Evolutionary conservation across 345 rosid genomes (phyloP), one percentile per base, ranked within the genome.

Genomic region (Iberis pinnata): DNA sequence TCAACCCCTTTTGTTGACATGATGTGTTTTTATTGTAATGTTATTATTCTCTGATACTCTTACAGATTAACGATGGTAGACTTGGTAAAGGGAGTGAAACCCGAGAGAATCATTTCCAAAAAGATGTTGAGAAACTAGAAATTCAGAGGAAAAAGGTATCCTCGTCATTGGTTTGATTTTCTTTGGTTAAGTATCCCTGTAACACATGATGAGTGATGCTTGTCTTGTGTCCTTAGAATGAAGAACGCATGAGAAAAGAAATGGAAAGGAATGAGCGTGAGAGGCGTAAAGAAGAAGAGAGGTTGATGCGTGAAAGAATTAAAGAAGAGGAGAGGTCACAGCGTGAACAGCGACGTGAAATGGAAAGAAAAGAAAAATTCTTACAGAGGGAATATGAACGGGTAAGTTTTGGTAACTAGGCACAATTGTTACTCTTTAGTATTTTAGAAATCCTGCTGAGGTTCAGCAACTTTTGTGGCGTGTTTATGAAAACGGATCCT

Each of bases 251-350:
- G 74, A 82, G 14, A 73, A 93, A 82, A 72, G 99, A 86, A 65
- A 86, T 86, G 86, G 95, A 93, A 73, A 88, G 75, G 72, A 76
- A 48, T 45, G 97, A 84, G 52, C 99, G 97, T 65, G 99, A 93
- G 76, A 84, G 92, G 75, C 73, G 84, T 60, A 93, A 93, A 56
- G 97, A 93, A 75, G 96, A 88, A 71, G 99, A 93, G 71, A 84
- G 82, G 67, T 65, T 86, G 77, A 60, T 88, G 69, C 99, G 99
- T 72, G 99, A 93, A 75, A 82, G 75, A 71, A 85, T 83, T 61
- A 76, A 82, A 47, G 99, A 93, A 70, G 99, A 93, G 73, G 99
- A 93, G 72, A 86, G 85, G 73, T 60, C 32, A 18, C 74, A 69
- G 66, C 85, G 99, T 60, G 99, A 88, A 74, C 95, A 88, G 68